These are phyloP conservation scores for Pleurotus pulmonarius DNA, from an alignment of 768 basidiomycete genomes.

Conservation along the genomic window DNA sequence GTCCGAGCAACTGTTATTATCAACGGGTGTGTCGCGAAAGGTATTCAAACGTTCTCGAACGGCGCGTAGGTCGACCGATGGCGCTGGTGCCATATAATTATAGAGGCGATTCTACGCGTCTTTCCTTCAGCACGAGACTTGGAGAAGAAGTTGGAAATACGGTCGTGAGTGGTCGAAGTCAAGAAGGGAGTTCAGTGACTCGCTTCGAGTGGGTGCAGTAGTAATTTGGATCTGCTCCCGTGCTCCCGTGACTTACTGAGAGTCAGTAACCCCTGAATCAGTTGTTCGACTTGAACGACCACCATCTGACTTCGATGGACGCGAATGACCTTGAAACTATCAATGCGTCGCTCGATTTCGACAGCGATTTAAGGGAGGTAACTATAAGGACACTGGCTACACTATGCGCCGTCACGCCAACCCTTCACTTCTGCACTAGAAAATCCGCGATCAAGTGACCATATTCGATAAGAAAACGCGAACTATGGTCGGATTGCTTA, in stretches of 20 bases:
- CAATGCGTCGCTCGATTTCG: conserved; percentile 57
- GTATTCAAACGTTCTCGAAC: conserved; percentile 35
- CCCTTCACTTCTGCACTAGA: conserved; percentile 36
- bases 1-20: conserved; percentile 44
- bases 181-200: too few relatives aligned
- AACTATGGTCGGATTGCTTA: conserved; percentile 68
- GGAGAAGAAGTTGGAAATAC: too few relatives aligned
- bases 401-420: background rate
- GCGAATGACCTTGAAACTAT: conserved; percentile 49
- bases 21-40: conserved; percentile 58
- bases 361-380: conserved; percentile 66
- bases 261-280: background rate
- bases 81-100: too few relatives aligned
- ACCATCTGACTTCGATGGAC: conserved; percentile 41
- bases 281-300: background rate
- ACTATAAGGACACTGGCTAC: background rate
- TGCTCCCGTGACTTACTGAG: background rate
- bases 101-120: too few relatives aligned
- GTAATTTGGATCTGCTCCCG: too few relatives aligned
- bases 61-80: background rate
- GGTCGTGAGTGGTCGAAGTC: too few relatives aligned
- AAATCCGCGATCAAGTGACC: conserved; percentile 74
- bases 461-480: conserved; percentile 76
- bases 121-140: too few relatives aligned
- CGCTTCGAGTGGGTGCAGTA: too few relatives aligned